Base-by-base conservation (phyloP, 2,329 filamentous ascomycete genomes). In the Neofusicoccum cordaticola region DNA sequence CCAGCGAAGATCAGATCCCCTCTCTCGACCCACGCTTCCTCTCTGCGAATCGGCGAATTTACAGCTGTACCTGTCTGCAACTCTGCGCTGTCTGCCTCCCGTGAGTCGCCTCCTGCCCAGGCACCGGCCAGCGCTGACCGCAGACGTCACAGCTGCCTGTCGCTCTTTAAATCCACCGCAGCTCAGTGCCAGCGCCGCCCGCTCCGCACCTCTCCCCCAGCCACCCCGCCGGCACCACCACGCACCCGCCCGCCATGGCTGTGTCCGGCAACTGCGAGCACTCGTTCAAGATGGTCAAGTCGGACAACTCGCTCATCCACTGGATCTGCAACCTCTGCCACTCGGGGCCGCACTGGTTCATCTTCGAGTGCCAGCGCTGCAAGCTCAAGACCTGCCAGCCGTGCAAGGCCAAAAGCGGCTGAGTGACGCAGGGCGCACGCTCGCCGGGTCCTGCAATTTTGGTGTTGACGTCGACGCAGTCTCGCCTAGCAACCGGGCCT, bases 251-350 rank as follows among this genome's bases (percentile, higher is more conserved):
- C 71, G 67, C 70, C 63, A 83, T 83, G 81, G 81, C 81, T 65
- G 78, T 79, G 65, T 77, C 81, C 34, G 79, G 77, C 63, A 79
- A 73, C 71, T 84, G 82, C 76, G 72, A 79, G 56, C 82, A 84
- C 71, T 70, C 71, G 42, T 84, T 82, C 77, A 79, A 79, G 68
- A 76, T 82, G 72, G 81, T 83, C 77, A 83, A 83, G 70, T 82
- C 80, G 22, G 80, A 83, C 71, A 83, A 80, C 13, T 82, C 79
- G 4, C 73, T 83, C 67, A 78, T 84, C 65, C 74, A 81, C 64
- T 84, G 82, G 82, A 81, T 82, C 65, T 84, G 82, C 78, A 81
- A 82, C 70, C 71, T 80, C 69, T 84, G 82, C 73, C 81, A 83
- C 69, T 81, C 78, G 1, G 81, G 81, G 4, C 80, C 81, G 17